Evolutionary conservation across 2,329 filamentous ascomycete genomes (phyloP).

Genomic region (Penicillium sp.): DNA sequence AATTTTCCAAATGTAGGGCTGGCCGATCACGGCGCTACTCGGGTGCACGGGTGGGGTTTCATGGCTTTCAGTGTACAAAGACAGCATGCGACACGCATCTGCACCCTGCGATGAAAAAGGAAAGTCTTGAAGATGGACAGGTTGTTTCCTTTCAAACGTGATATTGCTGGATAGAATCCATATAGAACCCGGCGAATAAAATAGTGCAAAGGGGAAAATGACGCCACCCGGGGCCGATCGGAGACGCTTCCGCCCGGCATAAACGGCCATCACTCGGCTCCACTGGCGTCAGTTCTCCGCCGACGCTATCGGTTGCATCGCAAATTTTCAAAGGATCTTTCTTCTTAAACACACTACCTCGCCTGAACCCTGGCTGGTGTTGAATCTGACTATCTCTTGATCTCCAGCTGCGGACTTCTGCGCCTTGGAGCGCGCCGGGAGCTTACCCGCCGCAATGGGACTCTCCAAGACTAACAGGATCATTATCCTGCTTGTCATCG

Average conservation of each 20-base stretch:
- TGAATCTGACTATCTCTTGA: background rate
- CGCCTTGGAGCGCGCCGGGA: constrained; percentile 26
- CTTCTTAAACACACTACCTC: background rate
- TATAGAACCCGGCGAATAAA: background rate
- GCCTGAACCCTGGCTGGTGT: background rate
- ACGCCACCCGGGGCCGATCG: constrained; percentile 18
- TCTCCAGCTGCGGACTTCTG: constrained; percentile 13
- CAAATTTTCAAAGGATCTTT: background rate
- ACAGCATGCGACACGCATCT: background rate
- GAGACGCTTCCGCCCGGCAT: constrained; percentile 18
- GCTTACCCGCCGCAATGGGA: constrained; percentile 56
- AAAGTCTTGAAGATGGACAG: background rate
- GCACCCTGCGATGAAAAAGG: background rate
- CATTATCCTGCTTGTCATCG: constrained; percentile 86
- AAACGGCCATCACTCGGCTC: constrained; percentile 4
- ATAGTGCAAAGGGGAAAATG: background rate
- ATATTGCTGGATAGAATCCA: background rate
- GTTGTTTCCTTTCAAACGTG: background rate
- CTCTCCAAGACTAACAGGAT: constrained; percentile 93
- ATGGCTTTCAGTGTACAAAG: background rate
- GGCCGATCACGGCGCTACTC: background rate
- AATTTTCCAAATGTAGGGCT: background rate
- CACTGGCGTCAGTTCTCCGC: constrained; percentile 13
- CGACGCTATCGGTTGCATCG: constrained; percentile 2
- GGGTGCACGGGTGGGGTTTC: background rate